A percentile compares a stretch with the other conserved stretches of the same genome.
These are phyloP conservation scores for Lophiostoma macrostomum DNA, from an alignment of 495 filamentous ascomycete genomes.

Conservation along the genomic window DNA sequence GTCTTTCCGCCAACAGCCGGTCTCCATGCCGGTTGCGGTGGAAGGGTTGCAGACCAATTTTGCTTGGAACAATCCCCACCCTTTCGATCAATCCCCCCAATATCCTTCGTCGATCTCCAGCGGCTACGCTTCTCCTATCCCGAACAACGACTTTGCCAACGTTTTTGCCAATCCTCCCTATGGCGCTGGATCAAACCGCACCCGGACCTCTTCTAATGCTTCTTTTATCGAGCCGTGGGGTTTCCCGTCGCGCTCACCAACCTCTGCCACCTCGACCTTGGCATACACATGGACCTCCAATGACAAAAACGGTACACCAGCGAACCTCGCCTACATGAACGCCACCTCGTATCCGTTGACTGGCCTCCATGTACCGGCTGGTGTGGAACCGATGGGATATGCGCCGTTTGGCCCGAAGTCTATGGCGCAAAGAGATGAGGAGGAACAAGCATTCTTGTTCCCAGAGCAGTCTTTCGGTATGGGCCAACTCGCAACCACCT, in stretches of 20 bases:
- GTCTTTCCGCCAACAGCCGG: not conserved
- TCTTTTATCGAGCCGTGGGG: slow-evolving; percentile 31
- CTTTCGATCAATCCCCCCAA: slow-evolving; percentile 27
- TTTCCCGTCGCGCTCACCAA: slow-evolving; percentile 30
- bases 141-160: slow-evolving; percentile 23
- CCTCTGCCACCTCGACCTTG: slow-evolving; percentile 31
- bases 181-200: slow-evolving; percentile 21
- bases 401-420: slow-evolving; percentile 25
- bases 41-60: slow-evolving; percentile 7
- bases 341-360: slow-evolving; percentile 17
- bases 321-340: slow-evolving; percentile 11
- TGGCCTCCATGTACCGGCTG: slow-evolving; percentile 12
- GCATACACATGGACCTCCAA: slow-evolving; percentile 25
- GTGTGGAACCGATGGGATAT: slow-evolving; percentile 23
- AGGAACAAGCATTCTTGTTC: slow-evolving; percentile 32
- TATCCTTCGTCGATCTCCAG: slow-evolving; percentile 35
- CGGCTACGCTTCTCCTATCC: slow-evolving; percentile 33
- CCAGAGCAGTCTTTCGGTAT: slow-evolving; percentile 33
- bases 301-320: slow-evolving; percentile 24
- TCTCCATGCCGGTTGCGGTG: slow-evolving; percentile 1
- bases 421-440: slow-evolving; percentile 27
- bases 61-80: slow-evolving; percentile 16
- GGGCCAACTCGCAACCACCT: slow-evolving; percentile 24
- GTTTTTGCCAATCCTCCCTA: slow-evolving; percentile 27
- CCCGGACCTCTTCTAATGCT: slow-evolving; percentile 34